Conservation (phyloP, 2,329 filamentous ascomycete genomes). For the Drechslerella coelobrocha region DNA sequence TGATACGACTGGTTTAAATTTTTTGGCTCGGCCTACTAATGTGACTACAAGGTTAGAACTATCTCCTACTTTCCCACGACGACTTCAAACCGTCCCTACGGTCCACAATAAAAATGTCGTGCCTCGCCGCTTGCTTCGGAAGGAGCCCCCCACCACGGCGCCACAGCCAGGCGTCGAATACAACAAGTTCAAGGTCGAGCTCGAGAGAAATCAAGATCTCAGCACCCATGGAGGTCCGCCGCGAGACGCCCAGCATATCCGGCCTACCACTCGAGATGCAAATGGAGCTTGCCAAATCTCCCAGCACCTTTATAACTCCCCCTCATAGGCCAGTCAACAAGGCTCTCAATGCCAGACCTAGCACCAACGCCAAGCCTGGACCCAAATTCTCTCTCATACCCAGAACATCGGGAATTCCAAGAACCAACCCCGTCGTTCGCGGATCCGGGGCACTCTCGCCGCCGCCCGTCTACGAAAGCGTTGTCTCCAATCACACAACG, state of each 20-base stretch:
- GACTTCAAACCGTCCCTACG: neutral
- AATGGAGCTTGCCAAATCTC: neutral
- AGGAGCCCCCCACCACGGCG: neutral
- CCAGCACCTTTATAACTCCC: neutral
- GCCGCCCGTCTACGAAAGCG: neutral
- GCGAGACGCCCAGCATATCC: neutral
- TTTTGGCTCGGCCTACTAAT: no score
- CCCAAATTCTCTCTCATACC: neutral
- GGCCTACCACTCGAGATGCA: neutral
- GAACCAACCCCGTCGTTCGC: neutral
- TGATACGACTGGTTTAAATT: neutral
- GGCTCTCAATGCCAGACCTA: neutral
- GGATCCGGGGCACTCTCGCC: neutral
- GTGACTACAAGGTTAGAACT: no score
- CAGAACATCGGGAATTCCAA: neutral
- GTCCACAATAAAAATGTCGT: neutral
- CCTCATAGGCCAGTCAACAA: neutral
- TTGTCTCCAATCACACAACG: neutral
- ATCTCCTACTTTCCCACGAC: no score
- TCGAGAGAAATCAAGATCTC: neutral
- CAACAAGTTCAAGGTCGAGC: neutral
- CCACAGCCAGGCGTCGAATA: no score
- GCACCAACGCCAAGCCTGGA: neutral
- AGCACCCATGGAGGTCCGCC: neutral
- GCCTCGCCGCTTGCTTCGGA: neutral